phyloP scores from a whole-genome alignment of 2,329 filamentous ascomycete species.

The Tolypocladium capitatum region DNA sequence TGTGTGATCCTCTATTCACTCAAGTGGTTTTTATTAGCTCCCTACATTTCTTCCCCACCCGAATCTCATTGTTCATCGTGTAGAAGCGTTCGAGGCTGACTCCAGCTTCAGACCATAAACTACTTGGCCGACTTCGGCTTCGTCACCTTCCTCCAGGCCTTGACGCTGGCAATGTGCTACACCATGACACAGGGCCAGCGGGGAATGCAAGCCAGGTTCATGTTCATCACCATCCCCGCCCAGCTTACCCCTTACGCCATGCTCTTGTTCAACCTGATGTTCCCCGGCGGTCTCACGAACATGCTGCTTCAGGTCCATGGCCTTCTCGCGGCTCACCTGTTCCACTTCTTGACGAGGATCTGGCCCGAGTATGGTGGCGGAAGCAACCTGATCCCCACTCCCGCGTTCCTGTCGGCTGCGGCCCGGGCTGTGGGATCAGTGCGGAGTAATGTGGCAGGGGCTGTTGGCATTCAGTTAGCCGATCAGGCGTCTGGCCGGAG shows the following conservation, averaged over 20 bases:
- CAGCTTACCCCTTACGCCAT: slow-evolving; percentile 72
- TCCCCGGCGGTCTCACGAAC: slow-evolving; percentile 37
- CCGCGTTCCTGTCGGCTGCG: slow-evolving; percentile 54
- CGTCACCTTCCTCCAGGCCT: slow-evolving; percentile 41
- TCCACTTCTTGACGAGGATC: slow-evolving; percentile 77
- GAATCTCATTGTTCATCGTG: slow-evolving; percentile 7
- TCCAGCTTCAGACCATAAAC: slow-evolving; percentile 14
- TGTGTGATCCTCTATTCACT: slow-evolving; percentile 44
- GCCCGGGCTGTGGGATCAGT: slow-evolving; percentile 32
- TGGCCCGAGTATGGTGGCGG: slow-evolving; percentile 86
- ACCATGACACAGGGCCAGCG: slow-evolving; percentile 79
- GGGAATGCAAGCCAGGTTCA: slow-evolving; percentile 61
- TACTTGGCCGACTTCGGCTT: slow-evolving; percentile 18
- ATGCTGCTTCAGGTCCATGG: slow-evolving; percentile 59
- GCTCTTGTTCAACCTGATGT: slow-evolving; percentile 60
- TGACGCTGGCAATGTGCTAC: slow-evolving; percentile 71
- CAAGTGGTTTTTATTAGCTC: slow-evolving; percentile 45
- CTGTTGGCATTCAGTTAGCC: slow-evolving; percentile 26
- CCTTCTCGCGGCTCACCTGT: slow-evolving; percentile 77
- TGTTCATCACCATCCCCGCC: slow-evolving; percentile 71
- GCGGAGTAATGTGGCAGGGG: slow-evolving; percentile 35
- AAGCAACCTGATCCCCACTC: slow-evolving; percentile 61
- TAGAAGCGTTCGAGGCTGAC: slow-evolving; percentile 6
- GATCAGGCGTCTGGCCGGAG: slow-evolving; percentile 22
- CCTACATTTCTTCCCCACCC: slow-evolving; percentile 38